Base-by-base conservation (phyloP, 306 rosid genomes). In the Luffa aegyptiaca region DNA sequence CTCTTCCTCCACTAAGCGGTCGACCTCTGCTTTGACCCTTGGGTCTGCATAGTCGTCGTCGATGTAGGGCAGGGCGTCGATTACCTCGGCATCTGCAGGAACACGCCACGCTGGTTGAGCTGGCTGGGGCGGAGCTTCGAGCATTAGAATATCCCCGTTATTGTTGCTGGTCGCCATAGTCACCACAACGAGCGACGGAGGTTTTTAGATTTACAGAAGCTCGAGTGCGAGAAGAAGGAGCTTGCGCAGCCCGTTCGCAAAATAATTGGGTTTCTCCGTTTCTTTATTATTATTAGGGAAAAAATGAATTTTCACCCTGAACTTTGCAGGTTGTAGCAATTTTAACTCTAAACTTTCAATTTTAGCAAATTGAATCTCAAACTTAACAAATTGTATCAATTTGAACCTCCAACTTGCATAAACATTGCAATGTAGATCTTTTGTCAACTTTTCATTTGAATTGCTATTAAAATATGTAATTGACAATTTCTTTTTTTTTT, bases 11-110 rank as follows among this genome's bases (percentile, higher is more conserved):
- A 95, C 91, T 74, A 91, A 85, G 45, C 91, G 95, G 82, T 92
- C 97, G 52, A 95, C 98, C 81, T 92, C 98, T 6, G 80, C 59
- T 85, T 95, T 95, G 51, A 95, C 93, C 61, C 87, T 75, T 2
- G 92, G 88, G 79, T 90, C 74, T 14, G 88, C 86, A 83, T 95
- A 95, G 90, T 92, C 97, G 33, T 87, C 95, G 81, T 95, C 98
- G 71, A 95, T 91, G 90, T 95, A 95, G 45, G 98, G 97, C 85
- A 95, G 81, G 35, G 98, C 98, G 64, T 95, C 97, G 66, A 92
- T 88, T 52, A 88, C 81, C 80, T 92, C 93, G 4, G 95, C 90
- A 82, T 88, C 85, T 13, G 87, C 86, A 37, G 84, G 59, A 36
- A 79, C 87, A 16, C 84, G 79, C 85, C 89, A 85, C 9, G 83